Evolutionary conservation across 2,329 filamentous ascomycete genomes (phyloP).

Genomic region (Aotearoamyces nothofagi): DNA sequence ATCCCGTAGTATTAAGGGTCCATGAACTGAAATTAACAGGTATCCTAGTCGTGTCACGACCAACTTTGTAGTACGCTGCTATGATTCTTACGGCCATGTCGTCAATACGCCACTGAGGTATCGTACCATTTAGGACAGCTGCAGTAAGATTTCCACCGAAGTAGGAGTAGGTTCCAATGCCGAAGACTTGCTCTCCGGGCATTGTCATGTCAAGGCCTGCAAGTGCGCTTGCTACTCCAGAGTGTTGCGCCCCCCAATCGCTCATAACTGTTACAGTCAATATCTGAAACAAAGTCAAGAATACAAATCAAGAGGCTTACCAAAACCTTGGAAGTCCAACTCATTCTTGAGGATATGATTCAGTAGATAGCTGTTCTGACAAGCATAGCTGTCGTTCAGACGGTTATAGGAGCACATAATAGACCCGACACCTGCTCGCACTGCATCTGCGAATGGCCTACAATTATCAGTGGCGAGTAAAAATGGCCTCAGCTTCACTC

Average conservation of each 20-base stretch:
- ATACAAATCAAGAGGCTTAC: neutral
- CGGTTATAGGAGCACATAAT: constrained; percentile 43
- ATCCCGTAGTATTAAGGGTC: constrained; percentile 61
- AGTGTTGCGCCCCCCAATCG: constrained; percentile 68
- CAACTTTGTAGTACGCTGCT: constrained; percentile 51
- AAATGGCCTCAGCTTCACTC: constrained; percentile 1
- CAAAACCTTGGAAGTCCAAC: constrained; percentile 65
- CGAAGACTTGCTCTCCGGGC: constrained; percentile 69
- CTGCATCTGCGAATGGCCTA: constrained; percentile 31
- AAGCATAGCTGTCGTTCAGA: constrained; percentile 65
- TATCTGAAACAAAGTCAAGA: neutral
- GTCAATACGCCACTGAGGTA: constrained; percentile 77
- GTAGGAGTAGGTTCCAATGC: constrained; percentile 37
- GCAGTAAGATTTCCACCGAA: constrained; percentile 82
- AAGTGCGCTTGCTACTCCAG: constrained; percentile 49
- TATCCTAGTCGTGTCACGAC: constrained; percentile 20
- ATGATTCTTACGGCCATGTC: constrained; percentile 84
- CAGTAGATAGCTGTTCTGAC: constrained; percentile 61
- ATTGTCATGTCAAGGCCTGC: constrained; percentile 80
- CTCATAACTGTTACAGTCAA: constrained; percentile 35
- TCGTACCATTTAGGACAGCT: constrained; percentile 74
- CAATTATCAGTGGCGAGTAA: neutral
- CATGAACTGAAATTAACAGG: constrained; percentile 79
- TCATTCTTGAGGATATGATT: constrained; percentile 70
- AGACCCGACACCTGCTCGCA: constrained; percentile 62